A percentile compares a stretch with the other conserved stretches of the same genome.
phyloP scores from a whole-genome alignment of 345 rosid species.

The Anacardium occidentale region DNA sequence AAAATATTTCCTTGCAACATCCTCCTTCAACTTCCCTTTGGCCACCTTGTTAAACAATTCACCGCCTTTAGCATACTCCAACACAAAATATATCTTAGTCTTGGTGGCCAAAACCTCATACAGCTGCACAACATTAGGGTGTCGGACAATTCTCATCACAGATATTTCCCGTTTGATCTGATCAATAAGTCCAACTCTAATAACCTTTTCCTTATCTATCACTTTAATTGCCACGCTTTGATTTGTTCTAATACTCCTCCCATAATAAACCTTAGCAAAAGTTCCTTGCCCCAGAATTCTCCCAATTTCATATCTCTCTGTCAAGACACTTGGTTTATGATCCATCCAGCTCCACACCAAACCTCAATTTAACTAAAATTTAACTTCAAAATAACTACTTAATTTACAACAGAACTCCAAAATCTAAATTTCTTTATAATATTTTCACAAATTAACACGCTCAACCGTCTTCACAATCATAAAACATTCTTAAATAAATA shows the following conservation, averaged over 20 bases:
- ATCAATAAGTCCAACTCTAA: slow-evolving; percentile 55
- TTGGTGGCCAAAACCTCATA: slow-evolving; percentile 88
- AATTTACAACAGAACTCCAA: slow-evolving; percentile 20
- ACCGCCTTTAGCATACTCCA: slow-evolving; percentile 86
- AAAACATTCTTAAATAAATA: slow-evolving; percentile 13
- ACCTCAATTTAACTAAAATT: slow-evolving; percentile 2
- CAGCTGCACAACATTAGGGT: slow-evolving; percentile 65
- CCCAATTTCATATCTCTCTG: slow-evolving; percentile 66
- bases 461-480: slow-evolving; percentile 41
- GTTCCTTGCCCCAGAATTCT: slow-evolving; percentile 80
- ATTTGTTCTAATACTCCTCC: slow-evolving; percentile 48
- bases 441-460: slow-evolving; percentile 12
- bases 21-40: slow-evolving; percentile 68
- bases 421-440: not conserved
- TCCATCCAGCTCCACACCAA: slow-evolving; percentile 50
- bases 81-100: slow-evolving; percentile 62
- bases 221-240: slow-evolving; percentile 76
- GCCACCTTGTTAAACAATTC: slow-evolving; percentile 76
- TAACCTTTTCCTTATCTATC: slow-evolving; percentile 71
- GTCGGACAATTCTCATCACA: slow-evolving; percentile 71
- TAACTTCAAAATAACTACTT: slow-evolving; percentile 4
- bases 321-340: slow-evolving; percentile 66
- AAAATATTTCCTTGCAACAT: slow-evolving; percentile 63
- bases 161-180: slow-evolving; percentile 81
- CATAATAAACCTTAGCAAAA: slow-evolving; percentile 79